Conservation (phyloP, 1,284 basidiomycete species). For the Moesziomyces sp. region DNA sequence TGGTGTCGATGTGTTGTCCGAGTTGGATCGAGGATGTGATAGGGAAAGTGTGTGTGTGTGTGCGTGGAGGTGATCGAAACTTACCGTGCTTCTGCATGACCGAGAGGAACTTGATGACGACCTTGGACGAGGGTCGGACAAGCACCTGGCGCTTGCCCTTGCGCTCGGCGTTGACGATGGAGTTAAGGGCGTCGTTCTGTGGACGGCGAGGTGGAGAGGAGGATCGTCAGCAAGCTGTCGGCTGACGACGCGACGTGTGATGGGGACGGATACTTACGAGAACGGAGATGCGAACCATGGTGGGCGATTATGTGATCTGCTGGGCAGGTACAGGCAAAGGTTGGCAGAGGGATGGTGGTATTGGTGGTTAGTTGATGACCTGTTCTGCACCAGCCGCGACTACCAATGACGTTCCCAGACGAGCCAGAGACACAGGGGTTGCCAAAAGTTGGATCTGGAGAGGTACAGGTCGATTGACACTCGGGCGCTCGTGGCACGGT, state of each 20-base stretch:
- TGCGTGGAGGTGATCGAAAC: conserved; percentile 17
- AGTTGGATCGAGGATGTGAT: not conserved
- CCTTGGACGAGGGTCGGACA: conserved; percentile 67
- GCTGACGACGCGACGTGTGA: not conserved
- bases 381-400: conserved; percentile 53
- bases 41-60: conserved; percentile 1
- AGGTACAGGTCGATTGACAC: conserved; percentile 41
- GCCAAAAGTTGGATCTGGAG: conserved; percentile 50
- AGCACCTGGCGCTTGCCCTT: conserved; percentile 68
- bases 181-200: conserved; percentile 67
- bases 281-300: conserved; percentile 67
- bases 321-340: conserved; percentile 53
- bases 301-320: conserved; percentile 60
- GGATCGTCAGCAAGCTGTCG: conserved; percentile 3
- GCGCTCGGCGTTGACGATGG: conserved; percentile 68
- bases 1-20: not conserved
- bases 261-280: conserved; percentile 52
- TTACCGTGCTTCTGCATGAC: conserved; percentile 68
- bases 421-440: conserved; percentile 35
- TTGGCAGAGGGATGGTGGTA: not conserved
- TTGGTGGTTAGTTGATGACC: conserved; percentile 39
- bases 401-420: conserved; percentile 46
- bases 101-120: conserved; percentile 68
- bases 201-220: not conserved
- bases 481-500: conserved; percentile 3